Percentiles rank a stretch among this genome's conserved stretches.
Conservation (phyloP, 176 grass and related monocot species). For the Oryza longistaminata region DNA sequence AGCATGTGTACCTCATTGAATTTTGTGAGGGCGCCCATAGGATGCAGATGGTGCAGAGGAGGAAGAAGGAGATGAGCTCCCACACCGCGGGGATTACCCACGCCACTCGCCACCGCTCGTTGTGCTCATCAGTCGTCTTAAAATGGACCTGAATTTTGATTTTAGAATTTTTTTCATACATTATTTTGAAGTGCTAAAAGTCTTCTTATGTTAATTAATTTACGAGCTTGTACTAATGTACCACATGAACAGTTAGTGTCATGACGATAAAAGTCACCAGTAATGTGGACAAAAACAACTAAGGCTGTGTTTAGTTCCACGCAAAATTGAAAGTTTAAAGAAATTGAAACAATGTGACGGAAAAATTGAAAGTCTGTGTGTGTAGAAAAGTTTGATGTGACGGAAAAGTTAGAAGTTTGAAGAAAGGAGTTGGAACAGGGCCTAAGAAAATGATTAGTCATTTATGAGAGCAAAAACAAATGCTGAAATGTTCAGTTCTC, state of each 20-base stretch:
- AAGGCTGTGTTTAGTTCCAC: no score
- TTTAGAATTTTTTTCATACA: background rate
- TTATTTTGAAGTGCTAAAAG: no score
- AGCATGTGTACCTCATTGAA: slow-evolving; percentile 44
- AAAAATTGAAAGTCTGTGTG: no score
- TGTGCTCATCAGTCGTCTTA: slow-evolving; percentile 61
- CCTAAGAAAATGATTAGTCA: background rate
- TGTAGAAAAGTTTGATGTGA: no score
- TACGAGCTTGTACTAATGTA: background rate
- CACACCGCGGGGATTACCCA: slow-evolving; percentile 81
- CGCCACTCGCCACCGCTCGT: slow-evolving; percentile 63
- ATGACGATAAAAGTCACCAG: background rate
- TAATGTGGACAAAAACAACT: background rate
- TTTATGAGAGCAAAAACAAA: background rate
- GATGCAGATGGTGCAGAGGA: slow-evolving; percentile 68
- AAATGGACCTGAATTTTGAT: slow-evolving; percentile 60
- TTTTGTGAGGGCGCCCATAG: slow-evolving; percentile 67
- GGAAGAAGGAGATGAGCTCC: slow-evolving; percentile 80
- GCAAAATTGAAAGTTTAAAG: no score
- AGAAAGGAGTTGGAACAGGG: no score
- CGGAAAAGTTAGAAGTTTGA: no score
- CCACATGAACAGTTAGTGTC: background rate
- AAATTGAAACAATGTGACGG: no score
- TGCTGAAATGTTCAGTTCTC: background rate
- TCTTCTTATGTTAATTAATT: background rate